Evolutionary conservation across 2,329 filamentous ascomycete species (phyloP), one percentile per base, ranked within the genome.

Genomic region (Ampelomyces quisqualis): DNA sequence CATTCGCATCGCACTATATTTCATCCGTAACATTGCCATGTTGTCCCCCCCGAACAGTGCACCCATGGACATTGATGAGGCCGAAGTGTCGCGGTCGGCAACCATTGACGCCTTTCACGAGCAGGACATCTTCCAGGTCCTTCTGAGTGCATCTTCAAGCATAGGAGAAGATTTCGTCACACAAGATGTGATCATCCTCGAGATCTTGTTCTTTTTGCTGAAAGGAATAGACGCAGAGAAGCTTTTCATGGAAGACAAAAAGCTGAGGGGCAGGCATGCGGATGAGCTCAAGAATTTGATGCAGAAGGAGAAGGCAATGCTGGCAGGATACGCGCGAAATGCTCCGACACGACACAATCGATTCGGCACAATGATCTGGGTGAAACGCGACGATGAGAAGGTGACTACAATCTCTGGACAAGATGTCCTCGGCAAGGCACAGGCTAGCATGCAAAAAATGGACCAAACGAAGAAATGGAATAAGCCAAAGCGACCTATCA

Each of bases 361-460:
- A 22, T 98, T 97, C 60, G 93, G 93, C 2, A 95, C 90, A 8
- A 97, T 97, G 88, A 83, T 96, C 22, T 97, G 91, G 90, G 82
- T 98, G 24, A 89, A 95, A 71, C 78, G 90, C 40, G 86, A 90
- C 34, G 86, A 90, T 54, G 83, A 86, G 35, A 90, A 90, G 59
- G 80, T 93, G 57, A 86, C 88, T 0, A 90, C 90, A 0, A 79
- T 98, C 2, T 90, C 90, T 0, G 93, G 93, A 1, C 91, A 97
- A 63, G 85, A 90, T 55, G 87, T 87, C 4, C 78, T 98, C 30
- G 79, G 82, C 3, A 83, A 89, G 57, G 79, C 82, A 5, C 78
- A 86, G 7, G 79, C 80, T 26, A 85, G 86, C 5, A 79, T 95
- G 51, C 78, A 86, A 35, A 94, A 95, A 65, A 90, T 98, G 81